These are phyloP conservation scores for Bipolaris victoriae DNA, from an alignment of 2,329 filamentous ascomycete genomes.

Conservation along the genomic window DNA sequence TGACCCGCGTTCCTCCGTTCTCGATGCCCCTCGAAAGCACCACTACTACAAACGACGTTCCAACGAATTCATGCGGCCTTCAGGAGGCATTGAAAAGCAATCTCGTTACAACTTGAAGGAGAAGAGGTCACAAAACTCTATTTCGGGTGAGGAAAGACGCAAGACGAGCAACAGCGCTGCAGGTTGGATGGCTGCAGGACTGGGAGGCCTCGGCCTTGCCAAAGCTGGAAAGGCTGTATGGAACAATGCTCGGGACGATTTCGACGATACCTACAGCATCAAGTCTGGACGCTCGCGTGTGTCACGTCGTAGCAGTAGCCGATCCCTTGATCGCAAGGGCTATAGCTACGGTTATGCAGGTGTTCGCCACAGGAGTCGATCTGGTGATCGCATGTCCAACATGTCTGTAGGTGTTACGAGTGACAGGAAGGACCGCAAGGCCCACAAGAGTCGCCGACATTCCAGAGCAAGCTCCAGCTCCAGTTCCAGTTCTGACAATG, in stretches of 20 bases:
- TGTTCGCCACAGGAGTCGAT: constrained; percentile 48
- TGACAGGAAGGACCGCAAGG: constrained; percentile 45
- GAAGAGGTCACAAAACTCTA: constrained; percentile 41
- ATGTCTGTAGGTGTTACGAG: constrained; percentile 44
- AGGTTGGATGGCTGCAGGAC: constrained; percentile 60
- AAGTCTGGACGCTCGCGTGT: constrained; percentile 56
- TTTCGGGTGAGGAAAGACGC: constrained; percentile 43
- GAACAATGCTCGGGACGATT: constrained; percentile 57
- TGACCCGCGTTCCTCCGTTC: constrained; percentile 62
- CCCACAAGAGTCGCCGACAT: constrained; percentile 41
- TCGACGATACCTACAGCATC: constrained; percentile 66
- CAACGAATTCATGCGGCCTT: constrained; percentile 50
- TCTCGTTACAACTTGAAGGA: constrained; percentile 57
- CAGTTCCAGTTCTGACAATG: constrained; percentile 44
- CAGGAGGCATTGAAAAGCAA: constrained; percentile 64
- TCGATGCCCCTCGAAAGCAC: constrained; percentile 66
- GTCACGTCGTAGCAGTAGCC: constrained; percentile 45
- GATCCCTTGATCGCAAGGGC: constrained; percentile 50
- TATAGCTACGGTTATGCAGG: constrained; percentile 54
- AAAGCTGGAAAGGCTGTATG: constrained; percentile 62
- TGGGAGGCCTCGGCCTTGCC: constrained; percentile 61
- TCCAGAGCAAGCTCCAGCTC: constrained; percentile 52
- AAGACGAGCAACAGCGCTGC: constrained; percentile 53
- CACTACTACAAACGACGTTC: constrained; percentile 58
- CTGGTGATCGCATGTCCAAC: constrained; percentile 42